These are phyloP conservation scores for Periconia digitata DNA, from an alignment of 2,329 filamentous ascomycete species.

Conservation along the genomic window DNA sequence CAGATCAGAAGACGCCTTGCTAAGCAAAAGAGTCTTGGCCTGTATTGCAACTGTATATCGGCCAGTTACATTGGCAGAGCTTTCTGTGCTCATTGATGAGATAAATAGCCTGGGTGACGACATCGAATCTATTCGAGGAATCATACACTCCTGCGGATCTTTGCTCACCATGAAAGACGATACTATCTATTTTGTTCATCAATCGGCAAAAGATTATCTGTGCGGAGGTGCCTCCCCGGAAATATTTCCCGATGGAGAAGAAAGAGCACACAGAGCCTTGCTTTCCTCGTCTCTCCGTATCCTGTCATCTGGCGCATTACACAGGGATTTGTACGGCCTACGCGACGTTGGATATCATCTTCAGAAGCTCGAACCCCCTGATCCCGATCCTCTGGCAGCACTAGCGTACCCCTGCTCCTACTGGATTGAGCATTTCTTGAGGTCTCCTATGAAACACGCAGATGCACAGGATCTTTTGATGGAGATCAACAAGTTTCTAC, in stretches of 20 bases:
- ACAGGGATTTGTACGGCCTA: slow-evolving; percentile 25
- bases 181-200: slow-evolving; percentile 37
- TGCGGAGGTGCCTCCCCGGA: slow-evolving; percentile 11
- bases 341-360: slow-evolving; percentile 14
- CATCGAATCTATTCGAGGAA: slow-evolving; percentile 15
- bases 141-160: slow-evolving; percentile 43
- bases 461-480: background rate
- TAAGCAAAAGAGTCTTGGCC: slow-evolving; percentile 41
- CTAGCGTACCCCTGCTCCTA: slow-evolving; percentile 29
- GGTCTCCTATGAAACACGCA: slow-evolving; percentile 2
- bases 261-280: slow-evolving; percentile 12
- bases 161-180: slow-evolving; percentile 2
- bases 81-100: slow-evolving; percentile 27
- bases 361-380: slow-evolving; percentile 17
- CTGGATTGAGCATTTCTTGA: slow-evolving; percentile 36
- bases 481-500: slow-evolving; percentile 7
- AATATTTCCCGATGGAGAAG: slow-evolving; percentile 27
- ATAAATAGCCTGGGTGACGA: slow-evolving; percentile 6
- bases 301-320: slow-evolving; percentile 15
- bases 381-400: slow-evolving; percentile 23
- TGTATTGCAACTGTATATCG: slow-evolving; percentile 31
- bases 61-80: slow-evolving; percentile 42
- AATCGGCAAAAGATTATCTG: slow-evolving; percentile 49
- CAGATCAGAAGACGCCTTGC: slow-evolving; percentile 21
- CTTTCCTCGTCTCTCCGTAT: slow-evolving; percentile 33